Evolutionary conservation across 2,329 filamentous ascomycete genomes (phyloP).

Genomic region (Aspergillus sojae): DNA sequence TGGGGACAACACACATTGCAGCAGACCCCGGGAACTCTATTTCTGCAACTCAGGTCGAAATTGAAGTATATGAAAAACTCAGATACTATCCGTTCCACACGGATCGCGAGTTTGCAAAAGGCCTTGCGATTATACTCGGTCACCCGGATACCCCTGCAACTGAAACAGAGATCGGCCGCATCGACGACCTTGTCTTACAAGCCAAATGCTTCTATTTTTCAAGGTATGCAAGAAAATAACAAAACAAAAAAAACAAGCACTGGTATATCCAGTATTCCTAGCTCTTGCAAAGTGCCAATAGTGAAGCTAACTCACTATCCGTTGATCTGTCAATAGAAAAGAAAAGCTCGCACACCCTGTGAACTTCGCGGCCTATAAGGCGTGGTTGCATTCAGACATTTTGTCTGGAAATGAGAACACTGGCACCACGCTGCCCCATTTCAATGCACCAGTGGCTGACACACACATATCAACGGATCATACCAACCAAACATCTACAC

Average conservation of each 20-base stretch:
- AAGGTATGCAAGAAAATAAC: conserved; percentile 32
- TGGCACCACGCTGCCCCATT: conserved; percentile 9
- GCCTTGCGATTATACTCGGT: conserved; percentile 51
- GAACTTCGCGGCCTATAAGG: conserved; percentile 68
- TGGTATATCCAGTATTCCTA: neutral
- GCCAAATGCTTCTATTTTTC: conserved; percentile 54
- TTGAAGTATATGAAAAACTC: conserved; percentile 35
- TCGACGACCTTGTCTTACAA: conserved; percentile 47
- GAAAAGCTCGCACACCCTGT: conserved; percentile 49
- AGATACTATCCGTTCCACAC: conserved; percentile 43
- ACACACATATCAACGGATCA: conserved; percentile 10
- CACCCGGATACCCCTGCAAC: conserved; percentile 43
- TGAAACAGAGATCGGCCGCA: conserved; percentile 40
- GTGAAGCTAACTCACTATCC: neutral
- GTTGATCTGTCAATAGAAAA: conserved; percentile 33
- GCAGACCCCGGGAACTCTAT: conserved; percentile 7
- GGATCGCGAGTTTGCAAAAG: conserved; percentile 50
- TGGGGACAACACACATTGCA: neutral
- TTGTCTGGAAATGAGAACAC: conserved; percentile 7
- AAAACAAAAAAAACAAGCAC: too few relatives aligned
- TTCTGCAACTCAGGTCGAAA: conserved; percentile 9
- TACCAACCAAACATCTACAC: conserved; percentile 27
- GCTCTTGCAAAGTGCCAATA: neutral
- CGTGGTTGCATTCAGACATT: conserved; percentile 53
- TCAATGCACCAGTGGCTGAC: conserved; percentile 10